These are phyloP conservation scores for Rosa chinensis DNA, from an alignment of 306 rosid species.

Conservation along the genomic window DNA sequence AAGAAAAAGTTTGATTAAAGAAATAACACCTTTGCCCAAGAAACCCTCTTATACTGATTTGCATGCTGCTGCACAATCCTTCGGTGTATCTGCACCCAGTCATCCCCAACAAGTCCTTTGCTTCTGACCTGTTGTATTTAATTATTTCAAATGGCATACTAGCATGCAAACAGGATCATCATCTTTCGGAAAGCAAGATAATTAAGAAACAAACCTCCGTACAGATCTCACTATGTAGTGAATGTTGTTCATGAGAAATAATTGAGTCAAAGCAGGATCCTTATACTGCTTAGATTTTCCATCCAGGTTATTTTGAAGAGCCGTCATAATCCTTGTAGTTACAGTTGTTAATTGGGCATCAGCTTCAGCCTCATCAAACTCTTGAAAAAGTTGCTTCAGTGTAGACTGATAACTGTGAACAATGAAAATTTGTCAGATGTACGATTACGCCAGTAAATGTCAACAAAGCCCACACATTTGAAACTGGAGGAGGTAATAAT, in stretches of 20 bases:
- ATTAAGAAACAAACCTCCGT: conserved; percentile 57
- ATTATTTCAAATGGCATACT: conserved; percentile 12
- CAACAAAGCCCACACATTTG: not conserved
- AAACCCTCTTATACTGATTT: conserved; percentile 92
- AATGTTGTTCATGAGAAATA: conserved; percentile 97
- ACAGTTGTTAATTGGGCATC: conserved; percentile 69
- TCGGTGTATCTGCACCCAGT: conserved; percentile 99
- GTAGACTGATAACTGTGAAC: conserved; percentile 75
- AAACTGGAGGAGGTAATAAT: not conserved
- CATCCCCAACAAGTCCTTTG: conserved; percentile 94
- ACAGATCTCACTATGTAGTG: conserved; percentile 98
- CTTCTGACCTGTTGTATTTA: conserved; percentile 77
- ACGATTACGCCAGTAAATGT: not conserved
- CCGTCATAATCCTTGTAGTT: conserved; percentile 91
- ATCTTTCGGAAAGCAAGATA: not conserved
- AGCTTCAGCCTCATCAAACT: conserved; percentile 58
- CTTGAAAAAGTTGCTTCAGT: conserved; percentile 80
- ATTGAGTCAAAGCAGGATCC: conserved; percentile 83
- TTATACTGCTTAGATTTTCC: conserved; percentile 94
- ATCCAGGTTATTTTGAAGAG: conserved; percentile 93
- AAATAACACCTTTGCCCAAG: conserved; percentile 88
- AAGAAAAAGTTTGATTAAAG: conserved; percentile 10
- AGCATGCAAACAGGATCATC: conserved; percentile 16
- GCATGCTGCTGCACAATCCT: conserved; percentile 99
- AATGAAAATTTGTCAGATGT: conserved; percentile 19